phyloP scores from a whole-genome alignment of 192 early-diverging fungal species.

The Backusella liffmaniae region DNA sequence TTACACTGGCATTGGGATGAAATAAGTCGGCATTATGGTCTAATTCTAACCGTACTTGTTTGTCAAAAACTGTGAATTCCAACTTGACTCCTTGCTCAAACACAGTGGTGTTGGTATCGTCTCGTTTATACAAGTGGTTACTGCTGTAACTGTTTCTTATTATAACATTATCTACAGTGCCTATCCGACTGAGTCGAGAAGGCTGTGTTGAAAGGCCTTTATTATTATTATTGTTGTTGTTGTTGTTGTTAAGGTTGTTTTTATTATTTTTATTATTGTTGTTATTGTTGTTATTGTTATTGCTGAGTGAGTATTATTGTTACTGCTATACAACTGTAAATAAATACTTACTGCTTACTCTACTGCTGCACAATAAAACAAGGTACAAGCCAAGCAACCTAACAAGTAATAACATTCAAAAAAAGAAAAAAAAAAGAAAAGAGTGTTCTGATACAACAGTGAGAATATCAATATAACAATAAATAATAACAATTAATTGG shows the following conservation, averaged over 20 bases:
- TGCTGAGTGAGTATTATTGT: not conserved
- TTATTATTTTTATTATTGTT: no score
- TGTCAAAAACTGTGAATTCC: constrained; percentile 52
- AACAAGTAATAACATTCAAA: not conserved
- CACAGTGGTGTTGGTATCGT: not conserved
- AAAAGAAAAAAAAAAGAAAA: not conserved
- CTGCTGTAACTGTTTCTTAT: not conserved
- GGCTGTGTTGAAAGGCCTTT: constrained; percentile 6
- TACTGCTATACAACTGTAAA: not conserved
- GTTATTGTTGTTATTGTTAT: no score
- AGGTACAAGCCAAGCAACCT: not conserved
- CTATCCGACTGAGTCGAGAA: not conserved
- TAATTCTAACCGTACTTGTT: constrained; percentile 60
- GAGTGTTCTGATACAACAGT: not conserved
- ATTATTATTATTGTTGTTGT: not conserved
- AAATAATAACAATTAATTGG: not conserved
- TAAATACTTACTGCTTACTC: not conserved
- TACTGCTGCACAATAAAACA: not conserved
- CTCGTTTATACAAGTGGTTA: constrained; percentile 20
- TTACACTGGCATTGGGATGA: constrained; percentile 58
- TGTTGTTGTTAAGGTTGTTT: no score
- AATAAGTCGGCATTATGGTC: constrained; percentile 69
- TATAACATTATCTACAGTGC: not conserved
- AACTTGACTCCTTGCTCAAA: not conserved
- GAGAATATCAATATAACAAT: not conserved